phyloP scores from a whole-genome alignment of 805 yeast species.

The Hanseniaspora mollemarum region DNA sequence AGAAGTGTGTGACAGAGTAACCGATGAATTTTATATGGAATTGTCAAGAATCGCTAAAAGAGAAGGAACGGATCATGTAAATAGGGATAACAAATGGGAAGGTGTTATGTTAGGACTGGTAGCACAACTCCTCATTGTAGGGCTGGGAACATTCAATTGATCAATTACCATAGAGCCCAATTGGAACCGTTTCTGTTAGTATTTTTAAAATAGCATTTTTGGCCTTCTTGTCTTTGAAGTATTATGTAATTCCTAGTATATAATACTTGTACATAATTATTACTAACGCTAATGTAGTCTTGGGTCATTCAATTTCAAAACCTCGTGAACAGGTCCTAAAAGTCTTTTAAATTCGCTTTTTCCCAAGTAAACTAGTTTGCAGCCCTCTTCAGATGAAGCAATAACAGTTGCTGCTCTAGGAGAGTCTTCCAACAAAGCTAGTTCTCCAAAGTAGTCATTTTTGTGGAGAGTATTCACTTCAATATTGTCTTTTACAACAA shows the following conservation, averaged over 20 bases:
- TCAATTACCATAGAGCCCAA: not conserved
- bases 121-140: constrained; percentile 8
- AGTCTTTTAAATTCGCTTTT: constrained; percentile 88
- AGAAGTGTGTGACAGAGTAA: constrained; percentile 3
- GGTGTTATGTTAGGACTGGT: constrained; percentile 7
- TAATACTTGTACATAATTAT: not conserved
- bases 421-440: constrained; percentile 78
- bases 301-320: constrained; percentile 77
- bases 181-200: not conserved
- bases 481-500: constrained; percentile 48
- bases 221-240: too few species aligned
- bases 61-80: not conserved
- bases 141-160: constrained; percentile 12
- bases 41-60: not conserved
- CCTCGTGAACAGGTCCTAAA: constrained; percentile 88
- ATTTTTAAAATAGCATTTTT: too few species aligned
- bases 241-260: not conserved
- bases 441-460: constrained; percentile 95
- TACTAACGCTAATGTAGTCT: constrained; percentile 29
- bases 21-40: constrained; percentile 13
- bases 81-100: constrained; percentile 10
- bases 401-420: constrained; percentile 92
- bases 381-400: constrained; percentile 45
- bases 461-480: constrained; percentile 45
- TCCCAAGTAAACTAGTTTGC: constrained; percentile 84